Base-by-base conservation (phyloP, 306 rosid species). In the Betula pendula region DNA sequence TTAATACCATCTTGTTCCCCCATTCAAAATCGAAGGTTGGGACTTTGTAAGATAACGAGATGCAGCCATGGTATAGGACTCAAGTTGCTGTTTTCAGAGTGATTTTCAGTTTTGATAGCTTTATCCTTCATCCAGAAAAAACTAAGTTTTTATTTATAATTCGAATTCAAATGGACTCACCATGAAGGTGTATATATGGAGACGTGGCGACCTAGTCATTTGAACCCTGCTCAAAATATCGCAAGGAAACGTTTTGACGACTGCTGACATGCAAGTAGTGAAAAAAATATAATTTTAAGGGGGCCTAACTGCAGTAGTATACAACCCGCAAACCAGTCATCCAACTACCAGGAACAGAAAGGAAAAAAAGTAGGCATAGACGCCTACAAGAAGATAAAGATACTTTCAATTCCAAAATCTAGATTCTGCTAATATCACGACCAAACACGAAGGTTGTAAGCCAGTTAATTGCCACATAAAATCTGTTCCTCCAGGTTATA, bases 401-500 rank as follows among this genome's bases (percentile, higher is more conserved):
- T 72, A 73, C 89, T 86, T 72, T 60, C 43, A 33, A 53, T 63
- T 8, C 47, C 43, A 51, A 58, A 13, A 67, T 88, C 86, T 87
- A 92, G 70, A 95, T 90, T 85, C 92, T 87, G 91, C 96, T 95
- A 72, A 89, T 90, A 85, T 95, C 98, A 47, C 97, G 96, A 15
- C 99, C 97, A 44, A 95, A 92, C 51, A 91, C 88, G 1, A 90
- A 70, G 16, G 99, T 95, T 11, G 94, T 91, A 44, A 89, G 89
- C 97, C 97, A 92, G 86, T 95, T 92, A 75, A 91, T 87, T 4
- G 96, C 94, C 67, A 92, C 99, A 76, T 91, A 92, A 71, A 95
- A 89, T 82, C 97, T 83, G 81, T 92, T 92, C 85, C 97, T 92
- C 99, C 99, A 92, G 86, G 97, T 95, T 60, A 95, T 17, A 51